phyloP scores from a whole-genome alignment of 768 basidiomycete genomes.

The Podaxis rugospora region DNA sequence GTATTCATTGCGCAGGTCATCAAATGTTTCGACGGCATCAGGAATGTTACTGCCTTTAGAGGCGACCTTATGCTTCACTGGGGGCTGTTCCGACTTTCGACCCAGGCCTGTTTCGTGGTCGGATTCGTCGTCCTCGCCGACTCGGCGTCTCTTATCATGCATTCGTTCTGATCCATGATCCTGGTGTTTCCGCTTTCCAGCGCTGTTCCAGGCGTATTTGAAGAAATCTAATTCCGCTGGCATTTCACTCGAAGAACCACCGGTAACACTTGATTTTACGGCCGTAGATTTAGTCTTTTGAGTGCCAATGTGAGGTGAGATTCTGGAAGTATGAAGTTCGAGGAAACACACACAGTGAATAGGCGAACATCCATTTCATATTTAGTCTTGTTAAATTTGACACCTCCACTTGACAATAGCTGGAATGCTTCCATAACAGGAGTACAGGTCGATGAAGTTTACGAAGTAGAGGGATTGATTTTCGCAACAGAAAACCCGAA shows the following conservation, averaged over 20 bases:
- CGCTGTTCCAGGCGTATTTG: constrained; percentile 65
- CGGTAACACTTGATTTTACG: constrained; percentile 5
- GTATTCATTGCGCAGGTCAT: constrained; percentile 54
- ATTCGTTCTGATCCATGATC: constrained; percentile 17
- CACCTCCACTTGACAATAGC: constrained; percentile 82
- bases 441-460: not conserved
- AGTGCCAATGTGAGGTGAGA: not conserved
- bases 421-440: constrained; percentile 79
- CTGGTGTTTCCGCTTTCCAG: constrained; percentile 46
- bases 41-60: constrained; percentile 71
- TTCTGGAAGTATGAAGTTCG: not conserved
- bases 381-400: constrained; percentile 70
- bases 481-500: not conserved
- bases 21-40: constrained; percentile 50
- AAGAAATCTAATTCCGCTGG: constrained; percentile 89
- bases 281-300: constrained; percentile 7
- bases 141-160: constrained; percentile 27
- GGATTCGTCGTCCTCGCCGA: constrained; percentile 19
- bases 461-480: not conserved
- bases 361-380: constrained; percentile 67
- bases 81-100: constrained; percentile 10
- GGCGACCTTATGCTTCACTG: constrained; percentile 8
- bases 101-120: constrained; percentile 2
- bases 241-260: constrained; percentile 38
- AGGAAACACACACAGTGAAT: constrained; percentile 54